A percentile compares a stretch with the other conserved stretches of the same genome.
Evolutionary conservation across 73 alveolate genomes (phyloP).

Genomic region (Uronychia setigera): DNA sequence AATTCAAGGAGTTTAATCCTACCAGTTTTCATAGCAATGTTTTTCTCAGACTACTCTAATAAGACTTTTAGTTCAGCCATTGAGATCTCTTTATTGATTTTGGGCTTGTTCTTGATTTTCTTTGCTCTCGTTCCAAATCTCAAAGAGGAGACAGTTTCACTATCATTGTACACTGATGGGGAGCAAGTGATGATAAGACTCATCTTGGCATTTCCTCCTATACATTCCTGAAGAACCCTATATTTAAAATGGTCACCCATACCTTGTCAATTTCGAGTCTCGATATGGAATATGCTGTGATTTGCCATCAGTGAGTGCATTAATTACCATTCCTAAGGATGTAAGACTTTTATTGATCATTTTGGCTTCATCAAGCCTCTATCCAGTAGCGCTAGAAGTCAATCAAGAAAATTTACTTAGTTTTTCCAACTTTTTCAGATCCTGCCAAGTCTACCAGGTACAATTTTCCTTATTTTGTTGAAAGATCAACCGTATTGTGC

Average conservation of each 20-base stretch:
- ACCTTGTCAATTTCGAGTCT: slow-evolving; percentile 83
- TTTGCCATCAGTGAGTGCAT: slow-evolving; percentile 93
- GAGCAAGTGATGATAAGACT: slow-evolving; percentile 83
- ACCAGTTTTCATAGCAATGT: slow-evolving; percentile 19
- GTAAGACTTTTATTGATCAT: slow-evolving; percentile 79
- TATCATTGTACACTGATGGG: slow-evolving; percentile 75
- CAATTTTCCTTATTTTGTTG: slow-evolving; percentile 74
- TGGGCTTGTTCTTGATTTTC: slow-evolving; percentile 84
- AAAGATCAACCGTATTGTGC: slow-evolving; percentile 68
- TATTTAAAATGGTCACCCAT: slow-evolving; percentile 24
- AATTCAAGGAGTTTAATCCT: slow-evolving; percentile 29
- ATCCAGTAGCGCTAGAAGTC: slow-evolving; percentile 70
- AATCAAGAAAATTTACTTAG: slow-evolving; percentile 50
- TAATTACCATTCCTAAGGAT: slow-evolving; percentile 93
- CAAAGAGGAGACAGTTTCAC: slow-evolving; percentile 74
- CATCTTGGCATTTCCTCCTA: slow-evolving; percentile 92
- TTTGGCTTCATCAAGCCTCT: slow-evolving; percentile 85
- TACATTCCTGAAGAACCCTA: slow-evolving; percentile 81
- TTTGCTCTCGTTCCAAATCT: slow-evolving; percentile 85
- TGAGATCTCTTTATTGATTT: slow-evolving; percentile 79
- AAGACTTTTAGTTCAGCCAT: slow-evolving; percentile 70
- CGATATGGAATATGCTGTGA: slow-evolving; percentile 80
- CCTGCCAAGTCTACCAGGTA: slow-evolving; percentile 95
- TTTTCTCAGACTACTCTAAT: slow-evolving; percentile 49
- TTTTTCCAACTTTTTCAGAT: slow-evolving; percentile 88